Base-by-base conservation (phyloP, 1,284 basidiomycete species). In the Pseudozyma tsukubaensis region DNA sequence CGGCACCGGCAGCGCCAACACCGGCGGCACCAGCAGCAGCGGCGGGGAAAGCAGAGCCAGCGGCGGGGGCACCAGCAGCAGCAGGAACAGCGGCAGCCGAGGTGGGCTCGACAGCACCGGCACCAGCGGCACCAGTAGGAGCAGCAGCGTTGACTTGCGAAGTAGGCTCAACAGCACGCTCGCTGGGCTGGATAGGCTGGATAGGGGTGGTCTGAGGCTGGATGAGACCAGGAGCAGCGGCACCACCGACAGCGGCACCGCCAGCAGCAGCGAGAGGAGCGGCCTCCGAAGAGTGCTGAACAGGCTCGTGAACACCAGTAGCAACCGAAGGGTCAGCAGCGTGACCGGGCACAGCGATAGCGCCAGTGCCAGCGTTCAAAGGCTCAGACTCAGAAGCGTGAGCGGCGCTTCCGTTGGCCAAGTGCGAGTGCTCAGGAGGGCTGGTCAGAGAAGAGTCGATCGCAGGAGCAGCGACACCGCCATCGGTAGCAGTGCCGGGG, bases 341-440 rank as follows among this genome's bases (percentile, higher is more conserved):
- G 59, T 70, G 67, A 21, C 47, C 44, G n/a, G 11, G 6, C 19
- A 68, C 58, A 43, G 59, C 62, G n/a, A 53, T 40, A 16, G 65
- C 66, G 29, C 71, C 66, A n/a, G 61, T 61, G 4, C 71, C 71
- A 44, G 66, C 62, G 45, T 24, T 70, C 59, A 74, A 36, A n/a
- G n/a, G n/a, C n/a, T n/a, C n/a, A n/a, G n/a, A n/a, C 10, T 35
- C 56, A 14, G 66, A 65, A 13, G 60, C 55, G 40, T 74, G 51
- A 19, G 49, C n/a, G 14, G 62, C 61, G 44, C 70, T 66, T 19
- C 59, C 62, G 40, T 60, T 68, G 52, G 39, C 9, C 21, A 57
- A 21, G 9, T 29, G 21, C 35, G 63, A 58, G 39, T 57, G 44
- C 21, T 48, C 45, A n/a, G 70, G 70, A 5, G 55, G 48, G 48